Conservation (phyloP, 2,329 filamentous ascomycete genomes). For the Dactylonectria macrodidyma region DNA sequence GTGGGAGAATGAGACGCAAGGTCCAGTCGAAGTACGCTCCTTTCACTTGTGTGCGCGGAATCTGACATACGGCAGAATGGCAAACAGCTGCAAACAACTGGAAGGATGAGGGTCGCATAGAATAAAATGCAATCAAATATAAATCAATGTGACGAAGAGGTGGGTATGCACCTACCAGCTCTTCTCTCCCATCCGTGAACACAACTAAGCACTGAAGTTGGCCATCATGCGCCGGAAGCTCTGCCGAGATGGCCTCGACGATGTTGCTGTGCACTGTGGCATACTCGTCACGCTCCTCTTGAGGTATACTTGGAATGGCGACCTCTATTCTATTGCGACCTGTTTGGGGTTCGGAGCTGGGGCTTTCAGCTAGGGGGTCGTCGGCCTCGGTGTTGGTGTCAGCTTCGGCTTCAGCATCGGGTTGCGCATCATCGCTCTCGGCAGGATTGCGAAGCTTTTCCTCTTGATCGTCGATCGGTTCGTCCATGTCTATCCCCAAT, state of each 20-base stretch:
- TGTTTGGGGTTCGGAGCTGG: neutral
- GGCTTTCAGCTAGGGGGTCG: neutral
- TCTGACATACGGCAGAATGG: conserved; percentile 1
- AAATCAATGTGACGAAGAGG: too few relatives aligned
- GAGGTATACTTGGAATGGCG: conserved; percentile 47
- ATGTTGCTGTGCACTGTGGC: conserved; percentile 52
- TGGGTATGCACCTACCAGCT: conserved; percentile 58
- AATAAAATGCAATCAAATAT: conserved; percentile 12
- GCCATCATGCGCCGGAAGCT: conserved; percentile 45
- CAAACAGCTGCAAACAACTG: neutral
- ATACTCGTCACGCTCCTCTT: conserved; percentile 50
- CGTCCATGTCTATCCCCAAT: conserved; percentile 25
- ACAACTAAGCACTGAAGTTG: conserved; percentile 56
- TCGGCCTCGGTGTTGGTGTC: neutral
- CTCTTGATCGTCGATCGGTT: conserved; percentile 26
- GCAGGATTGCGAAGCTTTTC: conserved; percentile 12
- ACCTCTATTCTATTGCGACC: conserved; percentile 48
- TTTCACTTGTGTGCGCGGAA: neutral
- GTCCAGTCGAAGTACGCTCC: neutral
- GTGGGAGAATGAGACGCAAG: neutral
- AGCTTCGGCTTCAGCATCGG: neutral
- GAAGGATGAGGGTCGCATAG: neutral
- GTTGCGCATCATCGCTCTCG: neutral
- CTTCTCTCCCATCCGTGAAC: conserved; percentile 62
- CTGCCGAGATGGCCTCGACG: conserved; percentile 55